These are phyloP conservation scores for Myrica gale DNA, from an alignment of 306 rosid species.

Conservation along the genomic window DNA sequence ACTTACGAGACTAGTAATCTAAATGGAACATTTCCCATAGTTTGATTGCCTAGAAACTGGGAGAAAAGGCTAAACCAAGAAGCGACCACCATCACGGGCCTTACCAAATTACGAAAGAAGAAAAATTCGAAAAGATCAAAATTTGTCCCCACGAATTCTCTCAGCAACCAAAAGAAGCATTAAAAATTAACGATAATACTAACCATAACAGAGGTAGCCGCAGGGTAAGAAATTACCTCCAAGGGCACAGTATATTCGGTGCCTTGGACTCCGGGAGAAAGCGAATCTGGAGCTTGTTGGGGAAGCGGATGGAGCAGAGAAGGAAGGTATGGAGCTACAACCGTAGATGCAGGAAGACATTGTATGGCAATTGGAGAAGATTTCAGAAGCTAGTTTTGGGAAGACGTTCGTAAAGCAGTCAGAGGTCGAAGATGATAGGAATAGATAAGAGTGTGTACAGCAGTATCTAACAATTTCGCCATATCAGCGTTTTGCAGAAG, in stretches of 20 bases:
- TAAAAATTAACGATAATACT: background rate
- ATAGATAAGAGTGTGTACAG: background rate
- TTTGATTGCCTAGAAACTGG: background rate
- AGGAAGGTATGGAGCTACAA: constrained; percentile 40
- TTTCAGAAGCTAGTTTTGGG: background rate
- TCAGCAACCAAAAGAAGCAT: background rate
- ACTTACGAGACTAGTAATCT: background rate
- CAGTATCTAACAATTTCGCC: constrained; percentile 16
- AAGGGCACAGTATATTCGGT: constrained; percentile 54
- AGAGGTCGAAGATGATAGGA: background rate
- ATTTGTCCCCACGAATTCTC: constrained; percentile 3
- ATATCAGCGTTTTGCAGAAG: constrained; percentile 21
- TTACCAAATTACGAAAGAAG: background rate
- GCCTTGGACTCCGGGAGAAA: constrained; percentile 32
- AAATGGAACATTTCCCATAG: background rate
- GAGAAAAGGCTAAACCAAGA: background rate
- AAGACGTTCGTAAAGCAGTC: constrained; percentile 8
- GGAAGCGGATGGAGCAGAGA: constrained; percentile 40
- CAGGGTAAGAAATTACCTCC: constrained; percentile 45
- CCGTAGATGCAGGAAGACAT: constrained; percentile 54
- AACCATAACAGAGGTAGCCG: background rate
- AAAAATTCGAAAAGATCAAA: constrained; percentile 31
- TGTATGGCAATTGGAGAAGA: constrained; percentile 12
- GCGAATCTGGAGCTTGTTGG: constrained; percentile 30
- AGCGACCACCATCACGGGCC: background rate